Evolutionary conservation across 139 green algal species (phyloP).

Genomic region (Coelastrella sp.): DNA sequence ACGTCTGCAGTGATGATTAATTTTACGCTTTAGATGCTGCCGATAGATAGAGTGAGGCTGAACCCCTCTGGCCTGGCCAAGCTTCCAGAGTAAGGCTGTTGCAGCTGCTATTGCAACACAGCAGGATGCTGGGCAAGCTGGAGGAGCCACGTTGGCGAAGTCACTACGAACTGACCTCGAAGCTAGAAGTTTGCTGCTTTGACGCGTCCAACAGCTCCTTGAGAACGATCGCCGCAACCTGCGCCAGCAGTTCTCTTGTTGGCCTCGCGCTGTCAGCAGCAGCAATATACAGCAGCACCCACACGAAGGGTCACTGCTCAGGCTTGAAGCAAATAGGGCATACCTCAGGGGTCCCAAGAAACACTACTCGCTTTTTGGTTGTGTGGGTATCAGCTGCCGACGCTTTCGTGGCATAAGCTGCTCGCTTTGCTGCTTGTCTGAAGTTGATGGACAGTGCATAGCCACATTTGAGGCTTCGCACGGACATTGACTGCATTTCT

Average conservation of each 20-base stretch:
- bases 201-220: conserved; percentile 74
- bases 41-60: no score
- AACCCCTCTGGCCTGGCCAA: no score
- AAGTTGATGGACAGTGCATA: not conserved
- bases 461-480: not conserved
- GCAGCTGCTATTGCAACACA: no score
- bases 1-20: no score
- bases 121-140: no score
- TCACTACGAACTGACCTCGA: conserved; percentile 65
- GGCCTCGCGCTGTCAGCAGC: not conserved
- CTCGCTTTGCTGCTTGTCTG: not conserved
- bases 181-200: conserved; percentile 54
- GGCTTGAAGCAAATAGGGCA: not conserved
- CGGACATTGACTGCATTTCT: conserved; percentile 27
- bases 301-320: no score
- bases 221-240: conserved; percentile 86
- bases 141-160: no score
- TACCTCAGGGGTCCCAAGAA: conserved; percentile 89
- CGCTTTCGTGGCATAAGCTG: not conserved
- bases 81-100: no score
- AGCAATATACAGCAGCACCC: not conserved
- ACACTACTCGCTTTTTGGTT: conserved; percentile 72
- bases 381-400: not conserved
- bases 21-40: no score
- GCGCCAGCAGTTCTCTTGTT: not conserved